Percentiles rank a stretch among this genome's conserved stretches.
phyloP scores from a whole-genome alignment of 345 rosid species.

The Linum lewisii region DNA sequence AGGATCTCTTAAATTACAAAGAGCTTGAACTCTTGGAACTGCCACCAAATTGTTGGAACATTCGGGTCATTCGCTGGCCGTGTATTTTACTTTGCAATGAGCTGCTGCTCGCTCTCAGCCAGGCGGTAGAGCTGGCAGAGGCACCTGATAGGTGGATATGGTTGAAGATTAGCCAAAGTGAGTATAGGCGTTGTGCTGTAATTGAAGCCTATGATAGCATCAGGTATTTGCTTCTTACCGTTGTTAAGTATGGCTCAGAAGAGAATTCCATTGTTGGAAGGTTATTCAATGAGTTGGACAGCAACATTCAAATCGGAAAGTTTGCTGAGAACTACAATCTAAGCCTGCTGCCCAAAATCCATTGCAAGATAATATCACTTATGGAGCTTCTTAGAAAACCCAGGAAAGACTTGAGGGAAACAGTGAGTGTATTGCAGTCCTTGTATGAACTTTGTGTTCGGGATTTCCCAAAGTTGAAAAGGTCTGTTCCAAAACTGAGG shows the following conservation, averaged over 20 bases:
- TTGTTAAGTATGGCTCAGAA: conserved; percentile 56
- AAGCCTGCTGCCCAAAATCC: conserved; percentile 57
- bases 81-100: conserved; percentile 91
- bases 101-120: conserved; percentile 89
- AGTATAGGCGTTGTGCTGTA: conserved; percentile 89
- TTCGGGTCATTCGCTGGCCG: conserved; percentile 88
- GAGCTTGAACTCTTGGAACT: conserved; percentile 88
- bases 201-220: conserved; percentile 83
- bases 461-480: conserved; percentile 63
- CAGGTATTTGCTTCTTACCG: conserved; percentile 59
- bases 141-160: conserved; percentile 97
- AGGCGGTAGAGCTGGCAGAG: conserved; percentile 81
- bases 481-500: conserved; percentile 50
- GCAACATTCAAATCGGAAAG: conserved; percentile 50
- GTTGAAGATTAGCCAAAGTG: conserved; percentile 82
- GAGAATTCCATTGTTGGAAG: conserved; percentile 67
- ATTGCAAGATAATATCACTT: conserved; percentile 58
- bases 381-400: conserved; percentile 47
- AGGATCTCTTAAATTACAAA: conserved; percentile 77
- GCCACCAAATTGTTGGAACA: conserved; percentile 85
- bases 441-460: conserved; percentile 73
- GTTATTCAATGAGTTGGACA: conserved; percentile 72
- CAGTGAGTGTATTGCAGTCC: conserved; percentile 79
- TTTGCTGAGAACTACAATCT: conserved; percentile 71
- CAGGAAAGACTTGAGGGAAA: conserved; percentile 42